Base-by-base conservation (phyloP, 371 early-diverging fungal species). In the Fennellomyces sp. region DNA sequence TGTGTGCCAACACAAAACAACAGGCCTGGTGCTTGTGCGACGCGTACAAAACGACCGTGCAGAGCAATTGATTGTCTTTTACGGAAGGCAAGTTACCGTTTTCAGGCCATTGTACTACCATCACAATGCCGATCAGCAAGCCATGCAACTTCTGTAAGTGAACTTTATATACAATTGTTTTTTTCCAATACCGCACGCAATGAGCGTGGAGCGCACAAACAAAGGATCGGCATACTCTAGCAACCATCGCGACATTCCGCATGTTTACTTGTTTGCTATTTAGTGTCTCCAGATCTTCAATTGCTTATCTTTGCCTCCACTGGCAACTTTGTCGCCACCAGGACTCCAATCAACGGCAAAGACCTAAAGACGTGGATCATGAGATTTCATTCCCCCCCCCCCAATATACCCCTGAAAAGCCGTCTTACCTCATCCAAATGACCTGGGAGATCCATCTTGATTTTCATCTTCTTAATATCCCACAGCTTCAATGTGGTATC, bases 271-370 rank as follows among this genome's bases (percentile, higher is more conserved):
- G n/a, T n/a, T n/a, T n/a, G n/a, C n/a, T 56, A 6, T 47, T 35
- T 80, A 80, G 64, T 80, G 81, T 75, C 81, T 73, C 75, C 76
- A 87, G 72, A 95, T 75, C 73, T 96, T 96, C 56, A 98, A 74
- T 28, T 89, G 85, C 56, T 90, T 85, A 71, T 98, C 98, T 69
- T 95, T 96, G 62, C 95, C 93, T 51, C 97, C 98, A 80, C 93
- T 92, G 25, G 91, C 95, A 4, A 94, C 95, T 39, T 89, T 86
- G 62, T 96, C 95, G 41, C 94, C 95, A 33, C 84, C 83, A 7
- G 98, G 97, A 55, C 90, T 88, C 97, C 97, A 97, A 74, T 97
- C 98, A 12, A 96, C 95, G 21, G 93, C 82, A 72, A 87, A 97
- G n/a, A 98, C 96, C 72, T 77, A 26, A 42, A 42, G 0, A 49